phyloP scores from a whole-genome alignment of 495 filamentous ascomycete species.

The Trichoderma reesei region DNA sequence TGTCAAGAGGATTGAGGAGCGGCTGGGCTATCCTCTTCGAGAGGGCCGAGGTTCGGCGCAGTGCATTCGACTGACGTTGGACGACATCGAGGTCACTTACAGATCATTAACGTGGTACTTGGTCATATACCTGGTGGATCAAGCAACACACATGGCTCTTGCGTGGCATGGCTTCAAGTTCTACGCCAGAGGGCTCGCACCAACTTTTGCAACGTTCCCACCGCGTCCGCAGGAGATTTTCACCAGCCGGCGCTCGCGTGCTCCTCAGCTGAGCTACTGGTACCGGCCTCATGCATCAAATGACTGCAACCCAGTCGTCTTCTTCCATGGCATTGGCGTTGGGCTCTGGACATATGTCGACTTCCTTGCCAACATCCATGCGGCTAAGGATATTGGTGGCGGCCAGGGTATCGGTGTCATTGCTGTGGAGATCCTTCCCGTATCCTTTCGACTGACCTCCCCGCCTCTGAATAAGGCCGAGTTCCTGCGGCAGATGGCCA shows the following conservation, averaged over 20 bases:
- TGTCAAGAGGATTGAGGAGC: conserved; percentile 36
- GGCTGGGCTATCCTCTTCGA: conserved; percentile 37
- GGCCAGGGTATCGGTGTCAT: conserved; percentile 49
- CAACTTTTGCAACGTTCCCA: conserved; percentile 43
- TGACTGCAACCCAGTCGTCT: conserved; percentile 46
- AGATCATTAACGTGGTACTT: conserved; percentile 56
- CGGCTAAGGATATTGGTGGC: conserved; percentile 18
- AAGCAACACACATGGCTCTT: conserved; percentile 27
- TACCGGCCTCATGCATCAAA: conserved; percentile 49
- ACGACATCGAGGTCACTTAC: conserved; percentile 49
- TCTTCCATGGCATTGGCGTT: conserved; percentile 64
- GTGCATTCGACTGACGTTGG: conserved; percentile 53
- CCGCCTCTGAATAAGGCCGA: conserved; percentile 34
- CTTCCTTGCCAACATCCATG: conserved; percentile 43
- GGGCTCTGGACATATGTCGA: conserved; percentile 52
- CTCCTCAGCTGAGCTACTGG: conserved; percentile 50
- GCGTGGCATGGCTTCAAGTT: conserved; percentile 40
- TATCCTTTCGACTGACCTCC: conserved; percentile 50
- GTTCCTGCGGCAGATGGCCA: conserved; percentile 40
- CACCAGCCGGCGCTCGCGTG: conserved; percentile 32
- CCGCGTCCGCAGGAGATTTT: conserved; percentile 40
- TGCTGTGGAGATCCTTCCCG: conserved; percentile 53
- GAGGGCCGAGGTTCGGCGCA: conserved; percentile 43
- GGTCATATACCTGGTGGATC: conserved; percentile 29
- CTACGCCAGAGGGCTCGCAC: conserved; percentile 27